A percentile compares a stretch with the other conserved stretches of the same genome.
These are phyloP conservation scores for Phanerodontia chrysosporium DNA, from an alignment of 768 basidiomycete genomes.

Conservation along the genomic window DNA sequence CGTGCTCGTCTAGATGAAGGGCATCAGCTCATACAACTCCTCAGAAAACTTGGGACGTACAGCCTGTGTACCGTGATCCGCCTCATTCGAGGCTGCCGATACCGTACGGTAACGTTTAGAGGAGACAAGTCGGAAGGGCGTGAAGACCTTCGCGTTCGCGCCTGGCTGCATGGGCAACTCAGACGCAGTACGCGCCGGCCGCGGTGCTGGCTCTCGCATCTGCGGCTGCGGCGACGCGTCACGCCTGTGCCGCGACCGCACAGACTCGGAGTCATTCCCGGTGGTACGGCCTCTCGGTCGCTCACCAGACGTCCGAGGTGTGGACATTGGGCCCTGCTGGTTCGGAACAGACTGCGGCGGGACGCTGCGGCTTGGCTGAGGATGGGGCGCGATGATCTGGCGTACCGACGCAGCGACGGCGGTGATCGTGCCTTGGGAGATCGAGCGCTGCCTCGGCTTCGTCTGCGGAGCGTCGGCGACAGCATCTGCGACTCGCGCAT, in stretches of 20 bases:
- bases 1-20: conserved; percentile 54
- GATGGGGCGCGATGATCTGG: conserved; percentile 13
- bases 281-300: neutral
- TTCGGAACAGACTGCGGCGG: neutral
- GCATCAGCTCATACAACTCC: conserved; percentile 1
- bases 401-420: conserved; percentile 14
- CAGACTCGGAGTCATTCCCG: neutral
- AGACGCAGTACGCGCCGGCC: conserved; percentile 12
- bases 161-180: conserved; percentile 27
- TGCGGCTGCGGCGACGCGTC: conserved; percentile 9
- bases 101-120: conserved; percentile 61
- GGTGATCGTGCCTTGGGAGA: conserved; percentile 13
- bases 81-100: conserved; percentile 73
- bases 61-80: conserved; percentile 66
- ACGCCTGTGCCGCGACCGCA: neutral
- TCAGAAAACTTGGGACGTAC: conserved; percentile 41
- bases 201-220: conserved; percentile 10
- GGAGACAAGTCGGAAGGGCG: conserved; percentile 59
- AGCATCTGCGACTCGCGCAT: conserved; percentile 11
- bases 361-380: conserved; percentile 4
- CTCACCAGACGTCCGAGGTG: neutral
- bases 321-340: neutral
- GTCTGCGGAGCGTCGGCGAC: neutral
- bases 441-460: conserved; percentile 10
- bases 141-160: conserved; percentile 45